Evolutionary conservation across 169 alveolate species (phyloP).

Genomic region (Plasmodium knowlesi): DNA sequence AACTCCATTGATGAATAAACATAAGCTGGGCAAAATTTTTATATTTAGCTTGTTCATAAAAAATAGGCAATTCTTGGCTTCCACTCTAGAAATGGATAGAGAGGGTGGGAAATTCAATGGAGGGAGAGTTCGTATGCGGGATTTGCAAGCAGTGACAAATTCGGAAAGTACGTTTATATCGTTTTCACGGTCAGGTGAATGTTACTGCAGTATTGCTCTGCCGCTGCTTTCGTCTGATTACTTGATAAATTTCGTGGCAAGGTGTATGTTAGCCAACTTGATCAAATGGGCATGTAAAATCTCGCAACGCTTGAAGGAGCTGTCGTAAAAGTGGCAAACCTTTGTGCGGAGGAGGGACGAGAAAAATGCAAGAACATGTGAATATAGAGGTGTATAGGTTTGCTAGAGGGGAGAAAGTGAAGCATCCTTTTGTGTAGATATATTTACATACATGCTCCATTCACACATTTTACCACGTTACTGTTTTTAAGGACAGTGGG

Average conservation of each 20-base stretch:
- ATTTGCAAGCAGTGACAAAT: background rate
- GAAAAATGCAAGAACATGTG: background rate
- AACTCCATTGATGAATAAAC: slow-evolving; percentile 71
- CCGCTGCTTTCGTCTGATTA: background rate
- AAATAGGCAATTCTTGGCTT: slow-evolving; percentile 67
- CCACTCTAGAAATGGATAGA: slow-evolving; percentile 25
- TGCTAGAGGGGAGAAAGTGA: background rate
- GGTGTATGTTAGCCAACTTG: slow-evolving; percentile 54
- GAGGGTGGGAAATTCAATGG: background rate
- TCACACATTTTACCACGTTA: slow-evolving; percentile 19
- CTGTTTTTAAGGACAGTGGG: slow-evolving; percentile 56
- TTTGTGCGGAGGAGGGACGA: background rate
- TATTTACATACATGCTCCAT: background rate
- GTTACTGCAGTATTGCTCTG: background rate
- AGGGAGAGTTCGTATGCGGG: background rate
- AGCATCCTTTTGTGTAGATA: background rate
- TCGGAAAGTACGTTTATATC: background rate
- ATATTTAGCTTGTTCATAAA: slow-evolving; percentile 61
- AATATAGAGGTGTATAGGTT: background rate
- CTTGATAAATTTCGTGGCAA: slow-evolving; percentile 63
- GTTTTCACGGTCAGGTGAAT: background rate
- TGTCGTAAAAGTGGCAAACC: slow-evolving; percentile 74
- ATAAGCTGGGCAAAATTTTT: slow-evolving; percentile 59
- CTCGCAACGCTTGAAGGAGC: slow-evolving; percentile 47
- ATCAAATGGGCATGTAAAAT: slow-evolving; percentile 70